These are phyloP conservation scores for Graphiopsis chlorocephala DNA, from an alignment of 2,329 filamentous ascomycete species.

Conservation along the genomic window DNA sequence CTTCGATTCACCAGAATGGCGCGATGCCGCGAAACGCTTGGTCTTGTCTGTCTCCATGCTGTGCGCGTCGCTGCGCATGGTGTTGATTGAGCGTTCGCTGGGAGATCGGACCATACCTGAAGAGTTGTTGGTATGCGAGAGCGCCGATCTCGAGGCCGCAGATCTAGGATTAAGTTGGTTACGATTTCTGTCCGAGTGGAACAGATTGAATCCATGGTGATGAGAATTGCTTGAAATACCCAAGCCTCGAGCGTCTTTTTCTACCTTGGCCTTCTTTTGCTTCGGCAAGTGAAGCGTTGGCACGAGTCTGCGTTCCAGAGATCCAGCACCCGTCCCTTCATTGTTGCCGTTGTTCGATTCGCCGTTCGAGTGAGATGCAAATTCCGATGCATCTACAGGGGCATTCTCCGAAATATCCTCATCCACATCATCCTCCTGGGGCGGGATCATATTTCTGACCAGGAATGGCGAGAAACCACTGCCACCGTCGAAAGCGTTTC, in stretches of 20 bases:
- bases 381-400: background rate
- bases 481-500: conserved; percentile 43
- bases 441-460: conserved; percentile 51
- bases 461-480: conserved; percentile 63
- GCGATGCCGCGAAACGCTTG: conserved; percentile 34
- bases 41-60: conserved; percentile 26
- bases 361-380: background rate
- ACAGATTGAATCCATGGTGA: conserved; percentile 42
- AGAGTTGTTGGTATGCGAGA: conserved; percentile 26
- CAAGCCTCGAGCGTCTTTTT: conserved; percentile 30
- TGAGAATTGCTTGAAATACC: conserved; percentile 29
- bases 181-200: conserved; percentile 37
- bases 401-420: conserved; percentile 34
- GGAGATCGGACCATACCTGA: conserved; percentile 29
- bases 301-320: conserved; percentile 76
- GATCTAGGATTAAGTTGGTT: conserved; percentile 19
- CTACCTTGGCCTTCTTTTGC: conserved; percentile 26
- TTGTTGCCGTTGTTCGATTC: conserved; percentile 3
- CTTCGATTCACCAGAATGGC: conserved; percentile 22
- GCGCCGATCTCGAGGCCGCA: conserved; percentile 25
- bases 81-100: conserved; percentile 31
- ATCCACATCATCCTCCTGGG: conserved; percentile 45
- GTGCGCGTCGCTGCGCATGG: conserved; percentile 25
- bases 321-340: conserved; percentile 63
- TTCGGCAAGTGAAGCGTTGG: conserved; percentile 67